Evolutionary conservation across 345 rosid genomes (phyloP).

Genomic region (Lenwebbia sp.): DNA sequence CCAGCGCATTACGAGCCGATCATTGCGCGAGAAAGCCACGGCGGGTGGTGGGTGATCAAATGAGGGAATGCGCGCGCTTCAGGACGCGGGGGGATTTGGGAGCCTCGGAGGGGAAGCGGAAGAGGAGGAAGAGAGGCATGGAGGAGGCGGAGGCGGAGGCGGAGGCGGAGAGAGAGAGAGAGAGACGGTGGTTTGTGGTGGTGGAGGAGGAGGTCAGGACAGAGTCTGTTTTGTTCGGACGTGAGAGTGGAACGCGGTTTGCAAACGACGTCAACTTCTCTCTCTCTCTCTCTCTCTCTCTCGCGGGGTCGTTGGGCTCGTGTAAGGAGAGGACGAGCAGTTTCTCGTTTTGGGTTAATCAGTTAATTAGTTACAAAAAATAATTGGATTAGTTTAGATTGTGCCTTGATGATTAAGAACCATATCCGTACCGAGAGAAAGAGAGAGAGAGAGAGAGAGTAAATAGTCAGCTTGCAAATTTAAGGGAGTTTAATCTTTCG

Average conservation of each 20-base stretch:
- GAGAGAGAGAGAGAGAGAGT: background rate
- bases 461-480: background rate
- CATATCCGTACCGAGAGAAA: background rate
- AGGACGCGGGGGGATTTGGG: background rate
- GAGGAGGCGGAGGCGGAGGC: background rate
- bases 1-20: conserved; percentile 62
- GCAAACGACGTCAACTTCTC: background rate
- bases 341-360: background rate
- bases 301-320: background rate
- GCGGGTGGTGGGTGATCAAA: background rate
- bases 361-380: background rate
- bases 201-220: background rate
- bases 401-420: background rate
- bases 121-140: background rate
- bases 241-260: background rate
- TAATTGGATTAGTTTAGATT: background rate
- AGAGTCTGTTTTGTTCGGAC: background rate
- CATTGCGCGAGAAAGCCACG: background rate
- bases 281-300: background rate
- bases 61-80: background rate
- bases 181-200: background rate
- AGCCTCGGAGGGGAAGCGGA: background rate
- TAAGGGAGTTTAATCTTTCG: no score
- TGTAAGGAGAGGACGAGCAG: background rate
- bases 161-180: background rate